Percentiles rank a stretch among this genome's conserved stretches.
Conservation (phyloP, 768 basidiomycete genomes). For the Lactarius indigo region DNA sequence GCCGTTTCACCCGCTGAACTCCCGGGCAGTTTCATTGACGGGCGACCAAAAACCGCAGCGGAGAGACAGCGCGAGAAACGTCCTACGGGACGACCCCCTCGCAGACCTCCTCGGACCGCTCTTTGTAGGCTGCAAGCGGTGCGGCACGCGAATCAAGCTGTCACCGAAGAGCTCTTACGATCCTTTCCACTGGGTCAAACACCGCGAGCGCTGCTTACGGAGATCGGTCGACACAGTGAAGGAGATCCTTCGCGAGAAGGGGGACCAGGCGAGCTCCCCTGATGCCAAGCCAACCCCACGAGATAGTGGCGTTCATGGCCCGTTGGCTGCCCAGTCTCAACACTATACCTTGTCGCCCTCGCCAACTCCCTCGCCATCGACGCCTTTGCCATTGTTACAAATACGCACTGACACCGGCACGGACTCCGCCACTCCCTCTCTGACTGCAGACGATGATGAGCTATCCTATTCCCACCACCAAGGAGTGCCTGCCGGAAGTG, state of each 20-base stretch:
- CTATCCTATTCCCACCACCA: not conserved
- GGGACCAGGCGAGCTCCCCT: not conserved
- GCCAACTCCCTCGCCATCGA: not conserved
- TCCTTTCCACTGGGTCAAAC: slow-evolving; percentile 26
- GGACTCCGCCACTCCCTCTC: slow-evolving; percentile 15
- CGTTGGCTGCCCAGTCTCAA: not conserved
- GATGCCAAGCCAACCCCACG: not conserved
- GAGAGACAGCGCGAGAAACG: slow-evolving; percentile 24
- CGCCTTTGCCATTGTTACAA: slow-evolving; percentile 6
- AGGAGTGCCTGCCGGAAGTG: not conserved
- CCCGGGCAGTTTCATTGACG: slow-evolving; percentile 17
- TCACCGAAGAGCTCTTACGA: slow-evolving; percentile 25
- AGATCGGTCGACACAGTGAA: slow-evolving; percentile 16
- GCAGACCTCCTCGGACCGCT: slow-evolving; percentile 24
- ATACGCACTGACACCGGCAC: not conserved
- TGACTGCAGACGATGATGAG: slow-evolving; percentile 23
- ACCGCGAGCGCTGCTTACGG: slow-evolving; percentile 26
- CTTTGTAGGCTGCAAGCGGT: slow-evolving; percentile 23
- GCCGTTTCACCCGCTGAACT: not conserved
- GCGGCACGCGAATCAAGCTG: slow-evolving; percentile 26
- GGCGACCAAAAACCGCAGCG: slow-evolving; percentile 25
- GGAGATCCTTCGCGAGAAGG: slow-evolving; percentile 21
- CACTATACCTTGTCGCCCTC: slow-evolving; percentile 2
- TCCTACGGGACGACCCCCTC: slow-evolving; percentile 24
- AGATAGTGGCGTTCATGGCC: not conserved